A percentile compares a stretch with the other conserved stretches of the same genome.
These are phyloP conservation scores for Talaromyces marneffei DNA, from an alignment of 2,329 filamentous ascomycete species.

Conservation along the genomic window DNA sequence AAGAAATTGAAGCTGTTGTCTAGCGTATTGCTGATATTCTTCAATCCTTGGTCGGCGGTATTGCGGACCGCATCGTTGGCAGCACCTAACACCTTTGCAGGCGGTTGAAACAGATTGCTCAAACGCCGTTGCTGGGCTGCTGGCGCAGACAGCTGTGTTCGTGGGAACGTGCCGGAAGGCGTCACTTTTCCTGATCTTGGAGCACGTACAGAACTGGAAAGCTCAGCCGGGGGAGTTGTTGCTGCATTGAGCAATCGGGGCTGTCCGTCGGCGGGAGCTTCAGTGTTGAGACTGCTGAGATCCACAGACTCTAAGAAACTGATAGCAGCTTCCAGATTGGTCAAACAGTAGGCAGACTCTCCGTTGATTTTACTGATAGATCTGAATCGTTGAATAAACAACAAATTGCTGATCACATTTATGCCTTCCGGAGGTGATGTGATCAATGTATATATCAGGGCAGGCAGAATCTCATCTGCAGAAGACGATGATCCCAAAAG, in stretches of 20 bases:
- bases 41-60: constrained; percentile 85
- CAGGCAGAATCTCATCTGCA: constrained; percentile 93
- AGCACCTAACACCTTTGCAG: constrained; percentile 72
- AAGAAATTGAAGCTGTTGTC: constrained; percentile 93
- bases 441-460: constrained; percentile 92
- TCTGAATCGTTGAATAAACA: constrained; percentile 88
- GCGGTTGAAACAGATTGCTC: constrained; percentile 79
- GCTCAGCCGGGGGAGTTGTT: constrained; percentile 22
- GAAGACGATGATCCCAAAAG: constrained; percentile 70
- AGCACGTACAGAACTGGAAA: constrained; percentile 22
- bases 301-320: constrained; percentile 95
- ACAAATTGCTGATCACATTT: constrained; percentile 87
- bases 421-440: constrained; percentile 80
- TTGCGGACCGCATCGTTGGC: constrained; percentile 79
- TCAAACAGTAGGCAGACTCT: constrained; percentile 91
- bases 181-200: constrained; percentile 24
- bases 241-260: constrained; percentile 46
- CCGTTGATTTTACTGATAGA: constrained; percentile 81
- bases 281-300: constrained; percentile 75
- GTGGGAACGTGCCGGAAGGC: constrained; percentile 31
- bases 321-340: constrained; percentile 90
- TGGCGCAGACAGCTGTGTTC: constrained; percentile 21
- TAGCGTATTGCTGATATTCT: constrained; percentile 83
- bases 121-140: constrained; percentile 65
- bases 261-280: constrained; percentile 67